phyloP scores from a whole-genome alignment of 176 grass and related monocot species.

The Poa annua region DNA sequence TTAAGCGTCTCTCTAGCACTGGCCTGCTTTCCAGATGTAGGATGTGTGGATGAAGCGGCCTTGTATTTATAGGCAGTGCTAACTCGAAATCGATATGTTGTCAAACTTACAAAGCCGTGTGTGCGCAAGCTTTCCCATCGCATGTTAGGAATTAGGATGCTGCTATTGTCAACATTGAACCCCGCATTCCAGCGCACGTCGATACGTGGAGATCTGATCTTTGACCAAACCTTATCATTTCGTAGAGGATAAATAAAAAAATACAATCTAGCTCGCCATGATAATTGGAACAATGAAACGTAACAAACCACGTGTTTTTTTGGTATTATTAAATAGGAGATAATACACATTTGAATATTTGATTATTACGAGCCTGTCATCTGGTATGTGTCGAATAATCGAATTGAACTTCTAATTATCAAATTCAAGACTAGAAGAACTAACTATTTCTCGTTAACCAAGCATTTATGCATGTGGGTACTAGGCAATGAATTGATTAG shows the following conservation, averaged over 20 bases:
- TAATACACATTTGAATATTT: too few relatives aligned
- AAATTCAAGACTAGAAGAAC: too few relatives aligned
- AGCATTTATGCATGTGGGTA: too few relatives aligned
- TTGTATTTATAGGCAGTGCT: neutral
- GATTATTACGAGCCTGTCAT: too few relatives aligned
- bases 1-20: neutral
- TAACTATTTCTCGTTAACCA: too few relatives aligned
- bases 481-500: too few relatives aligned
- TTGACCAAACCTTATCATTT: constrained; percentile 6
- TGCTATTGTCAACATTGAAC: constrained; percentile 31
- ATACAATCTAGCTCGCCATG: neutral
- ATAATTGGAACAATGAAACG: neutral
- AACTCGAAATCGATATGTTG: too few relatives aligned
- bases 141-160: neutral
- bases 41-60: neutral
- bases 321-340: neutral
- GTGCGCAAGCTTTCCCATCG: neutral
- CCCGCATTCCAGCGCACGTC: neutral
- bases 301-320: neutral
- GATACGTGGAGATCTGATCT: constrained; percentile 8
- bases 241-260: neutral
- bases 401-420: too few relatives aligned
- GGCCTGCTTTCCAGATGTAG: neutral
- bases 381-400: too few relatives aligned
- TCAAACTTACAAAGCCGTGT: neutral